Conservation (phyloP, 805 yeast genomes). For the Nakazawaea molendinolei region DNA sequence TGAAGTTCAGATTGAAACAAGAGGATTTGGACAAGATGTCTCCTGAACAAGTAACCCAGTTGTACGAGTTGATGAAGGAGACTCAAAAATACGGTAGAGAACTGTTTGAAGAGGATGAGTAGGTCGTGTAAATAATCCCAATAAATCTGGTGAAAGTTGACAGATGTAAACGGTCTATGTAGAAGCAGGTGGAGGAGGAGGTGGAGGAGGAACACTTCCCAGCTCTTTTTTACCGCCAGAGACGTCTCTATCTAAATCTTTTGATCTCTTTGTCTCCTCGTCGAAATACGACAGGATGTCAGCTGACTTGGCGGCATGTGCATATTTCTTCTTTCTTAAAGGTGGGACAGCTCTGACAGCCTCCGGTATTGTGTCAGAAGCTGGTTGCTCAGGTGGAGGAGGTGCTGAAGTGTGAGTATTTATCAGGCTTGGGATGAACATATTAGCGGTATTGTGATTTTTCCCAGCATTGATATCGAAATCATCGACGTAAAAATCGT, state of each 20-base stretch:
- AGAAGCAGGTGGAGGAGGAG: slow-evolving; percentile 7
- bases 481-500: slow-evolving; percentile 9
- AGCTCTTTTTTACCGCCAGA: background rate
- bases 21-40: slow-evolving; percentile 74
- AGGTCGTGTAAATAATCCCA: background rate
- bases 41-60: slow-evolving; percentile 84
- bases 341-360: background rate
- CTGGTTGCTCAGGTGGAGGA: background rate
- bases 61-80: slow-evolving; percentile 74
- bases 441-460: slow-evolving; percentile 2
- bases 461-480: slow-evolving; percentile 9
- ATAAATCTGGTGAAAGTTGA: background rate
- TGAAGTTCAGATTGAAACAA: slow-evolving; percentile 52
- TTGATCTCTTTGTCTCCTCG: slow-evolving; percentile 34
- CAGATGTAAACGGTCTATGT: background rate
- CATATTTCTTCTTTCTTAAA: background rate
- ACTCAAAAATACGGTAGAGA: slow-evolving; percentile 31
- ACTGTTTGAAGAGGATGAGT: background rate
- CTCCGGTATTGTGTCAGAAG: background rate
- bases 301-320: slow-evolving; percentile 9
- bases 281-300: slow-evolving; percentile 33
- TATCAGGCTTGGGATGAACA: slow-evolving; percentile 2
- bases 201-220: slow-evolving; percentile 3
- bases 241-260: slow-evolving; percentile 27
- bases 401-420: no score